Evolutionary conservation across 805 yeast genomes (phyloP).

Genomic region (Suhomyces sp.): DNA sequence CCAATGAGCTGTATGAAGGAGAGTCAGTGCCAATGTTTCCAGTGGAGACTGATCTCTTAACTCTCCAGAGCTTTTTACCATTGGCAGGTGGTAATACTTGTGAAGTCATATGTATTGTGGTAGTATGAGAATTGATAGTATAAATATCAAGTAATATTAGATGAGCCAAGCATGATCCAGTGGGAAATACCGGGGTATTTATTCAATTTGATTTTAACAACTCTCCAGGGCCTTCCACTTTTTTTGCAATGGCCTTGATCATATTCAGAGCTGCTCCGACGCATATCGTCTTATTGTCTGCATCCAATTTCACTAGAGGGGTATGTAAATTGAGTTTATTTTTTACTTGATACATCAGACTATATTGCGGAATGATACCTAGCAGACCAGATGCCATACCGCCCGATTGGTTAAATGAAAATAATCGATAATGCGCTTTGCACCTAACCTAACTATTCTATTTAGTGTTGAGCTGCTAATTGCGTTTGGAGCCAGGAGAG

Average conservation of each 20-base stretch:
- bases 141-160: background rate
- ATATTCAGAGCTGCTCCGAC: background rate
- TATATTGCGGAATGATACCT: background rate
- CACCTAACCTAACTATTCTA: background rate
- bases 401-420: constrained; percentile 5
- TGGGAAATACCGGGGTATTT: constrained; percentile 3
- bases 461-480: constrained; percentile 1
- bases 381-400: background rate
- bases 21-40: constrained; percentile 10
- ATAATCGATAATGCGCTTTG: background rate
- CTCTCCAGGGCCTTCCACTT: background rate
- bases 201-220: background rate
- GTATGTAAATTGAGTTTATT: background rate
- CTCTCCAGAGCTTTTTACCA: constrained; percentile 46
- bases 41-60: constrained; percentile 23
- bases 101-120: constrained; percentile 1
- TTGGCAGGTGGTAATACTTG: constrained; percentile 38
- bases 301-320: constrained; percentile 1
- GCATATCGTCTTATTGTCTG: background rate
- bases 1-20: constrained; percentile 24
- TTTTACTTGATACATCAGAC: background rate
- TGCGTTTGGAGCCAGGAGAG: background rate
- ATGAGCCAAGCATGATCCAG: constrained; percentile 1
- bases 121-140: constrained; percentile 1
- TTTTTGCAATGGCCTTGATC: background rate